Evolutionary conservation across 2,329 filamentous ascomycete species (phyloP).

Genomic region (Tricladium varicosporioides): DNA sequence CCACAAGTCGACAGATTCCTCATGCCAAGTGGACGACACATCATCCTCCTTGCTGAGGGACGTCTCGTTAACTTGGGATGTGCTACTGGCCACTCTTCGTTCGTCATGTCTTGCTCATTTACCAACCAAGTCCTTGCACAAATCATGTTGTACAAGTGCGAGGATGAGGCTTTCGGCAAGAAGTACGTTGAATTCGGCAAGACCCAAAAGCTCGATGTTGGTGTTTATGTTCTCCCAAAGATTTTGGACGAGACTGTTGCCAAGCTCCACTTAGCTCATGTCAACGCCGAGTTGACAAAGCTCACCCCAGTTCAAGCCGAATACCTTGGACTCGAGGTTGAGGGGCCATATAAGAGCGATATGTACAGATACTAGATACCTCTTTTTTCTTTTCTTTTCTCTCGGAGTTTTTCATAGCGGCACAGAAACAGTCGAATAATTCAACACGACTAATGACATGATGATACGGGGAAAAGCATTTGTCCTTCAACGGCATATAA

Average conservation of each 20-base stretch:
- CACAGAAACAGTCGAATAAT: constrained; percentile 25
- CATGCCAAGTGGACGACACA: constrained; percentile 90
- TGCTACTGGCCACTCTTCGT: constrained; percentile 97
- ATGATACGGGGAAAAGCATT: constrained; percentile 57
- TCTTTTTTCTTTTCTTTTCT: constrained; percentile 13
- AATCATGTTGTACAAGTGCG: constrained; percentile 95
- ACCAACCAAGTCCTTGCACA: constrained; percentile 99
- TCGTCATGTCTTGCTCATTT: constrained; percentile 99
- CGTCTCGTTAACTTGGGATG: constrained; percentile 99
- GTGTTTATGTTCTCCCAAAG: constrained; percentile 98
- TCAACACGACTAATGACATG: constrained; percentile 52
- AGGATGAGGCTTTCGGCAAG: constrained; percentile 80
- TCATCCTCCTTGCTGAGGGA: constrained; percentile 97
- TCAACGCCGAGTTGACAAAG: constrained; percentile 89
- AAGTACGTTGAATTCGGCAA: constrained; percentile 98
- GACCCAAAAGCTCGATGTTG: constrained; percentile 82
- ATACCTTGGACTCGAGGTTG: constrained; percentile 81
- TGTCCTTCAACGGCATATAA: constrained; percentile 62
- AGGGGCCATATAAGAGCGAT: constrained; percentile 96
- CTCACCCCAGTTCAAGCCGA: constrained; percentile 86
- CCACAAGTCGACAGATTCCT: constrained; percentile 98
- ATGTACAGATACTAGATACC: constrained; percentile 49
- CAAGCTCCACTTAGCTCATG: constrained; percentile 86
- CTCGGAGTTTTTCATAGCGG: constrained; percentile 24
- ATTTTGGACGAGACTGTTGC: constrained; percentile 98